Base-by-base conservation (phyloP, 192 early-diverging fungal species). In the Backusella australiensis region DNA sequence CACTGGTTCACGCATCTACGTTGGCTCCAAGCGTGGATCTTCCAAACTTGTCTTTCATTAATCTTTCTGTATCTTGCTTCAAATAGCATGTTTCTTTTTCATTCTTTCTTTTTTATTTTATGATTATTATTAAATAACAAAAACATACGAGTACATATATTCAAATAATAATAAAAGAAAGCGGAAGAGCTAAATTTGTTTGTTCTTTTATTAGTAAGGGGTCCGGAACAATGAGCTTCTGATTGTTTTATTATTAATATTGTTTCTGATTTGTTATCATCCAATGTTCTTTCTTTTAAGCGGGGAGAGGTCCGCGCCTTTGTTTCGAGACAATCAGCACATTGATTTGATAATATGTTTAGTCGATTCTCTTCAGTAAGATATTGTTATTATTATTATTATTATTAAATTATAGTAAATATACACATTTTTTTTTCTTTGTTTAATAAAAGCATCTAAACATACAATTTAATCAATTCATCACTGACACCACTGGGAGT, bases 401-500 rank as follows among this genome's bases (percentile, higher is more conserved):
- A 39, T 11, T 39, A 39, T 39, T 39, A 39, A 3, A 39, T 39
- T 38, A 11, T 7, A 39, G 38, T 29, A 26, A 26, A 63, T 63
- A 63, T 63, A 63, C 56, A 63, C 23, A 12, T 12, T 21, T 53
- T 67, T 69, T 69, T 78, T 56, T 72, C 72, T 66, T 71, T 71
- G n/a, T 52, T 65, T 39, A 39, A 39, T 39, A 39, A 39, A 71
- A 12, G 63, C 36, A 26, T 78, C 78, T 90, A 92, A 65, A 93
- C 85, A 78, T 93, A 93, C 77, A 93, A 85, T 80, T 95, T 95
- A 79, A 95, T 95, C 53, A 95, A 84, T 83, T 95, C 94, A 76
- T 95, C 94, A 67, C 89, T 90, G 5, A 97, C 96, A 65, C 93
- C 95, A 8, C 91, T 90, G 9, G 97, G 97, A 19, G 96, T 97